Base-by-base conservation (phyloP, 1,284 basidiomycete genomes). In the Neotropicomus parvogracilis region DNA sequence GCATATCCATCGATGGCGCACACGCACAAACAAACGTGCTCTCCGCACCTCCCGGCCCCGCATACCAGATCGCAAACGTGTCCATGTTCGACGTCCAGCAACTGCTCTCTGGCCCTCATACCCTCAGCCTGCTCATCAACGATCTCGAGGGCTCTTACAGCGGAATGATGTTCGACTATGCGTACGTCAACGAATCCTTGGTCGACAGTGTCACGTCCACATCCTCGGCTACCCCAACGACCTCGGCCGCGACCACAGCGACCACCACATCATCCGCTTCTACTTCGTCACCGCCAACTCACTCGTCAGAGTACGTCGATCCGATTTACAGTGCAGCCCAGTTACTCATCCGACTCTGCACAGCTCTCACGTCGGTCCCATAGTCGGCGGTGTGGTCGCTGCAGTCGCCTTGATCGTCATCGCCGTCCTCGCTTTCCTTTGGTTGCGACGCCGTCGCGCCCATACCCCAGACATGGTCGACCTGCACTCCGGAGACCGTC, bases 141-240 rank as follows among this genome's bases (percentile, higher is more conserved):
- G 48, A 60, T 20, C 46, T 55, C 17, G 42, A 31, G 12, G 59
- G 59, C 14, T 54, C 52, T 0, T 60, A 52, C 28, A 60, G 50
- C 6, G 47, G 51, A 5, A 58, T 59, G 59, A 64, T 60, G 60
- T 59, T 64, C 5, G 60, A 63, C 40, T 59, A 60, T 40, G 58
- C 50, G 24, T 49, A 49, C 24, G 33, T 63, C 39, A 63, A 60
- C 14, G 55, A 60, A 40, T 56, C 52, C 0, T 3, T 52, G 2
- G 59, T 58, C 20, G 31, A 38, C 19, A 46, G 27, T 27, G 11
- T 48, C 6, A 19, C n/a, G n/a, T n/a, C n/a, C n/a, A n/a, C n/a
- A n/a, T n/a, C n/a, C n/a, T n/a, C n/a, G n/a, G n/a, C n/a, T n/a
- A n/a, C n/a, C n/a, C n/a, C n/a, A n/a, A n/a, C 43, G 13, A 40